Base-by-base conservation (phyloP, 2,329 filamentous ascomycete species). In the Alternaria postmessia region DNA sequence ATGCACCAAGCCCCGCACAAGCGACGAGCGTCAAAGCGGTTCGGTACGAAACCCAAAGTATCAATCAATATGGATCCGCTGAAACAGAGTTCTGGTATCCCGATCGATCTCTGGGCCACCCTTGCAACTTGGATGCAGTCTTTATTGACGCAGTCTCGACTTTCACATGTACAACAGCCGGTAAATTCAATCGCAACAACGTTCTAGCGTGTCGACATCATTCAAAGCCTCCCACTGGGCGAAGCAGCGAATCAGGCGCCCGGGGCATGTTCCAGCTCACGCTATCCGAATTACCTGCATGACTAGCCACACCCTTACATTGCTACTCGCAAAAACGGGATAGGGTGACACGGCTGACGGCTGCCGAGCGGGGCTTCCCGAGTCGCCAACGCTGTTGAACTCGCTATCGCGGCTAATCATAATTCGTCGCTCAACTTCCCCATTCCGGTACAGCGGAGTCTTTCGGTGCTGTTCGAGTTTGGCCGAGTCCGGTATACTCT, bases 291-390 rank as follows among this genome's bases (percentile, higher is more conserved):
- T 68, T 55, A 68, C 65, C 62, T 61, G 63, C 65, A 68, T 67
- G 56, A 62, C 64, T 67, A 64, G 53, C 30, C 48, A 55, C 47
- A 59, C 63, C 57, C 59, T 67, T 61, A 54, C 49, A 59, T 61
- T 20, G 54, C 52, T 42, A 44, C 28, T 39, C n/a, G 57, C 51
- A 30, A 34, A 61, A 53, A 46, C 20, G 55, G 53, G 32, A 36
- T 36, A 60, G 46, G 51, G 41, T 18, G 51, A 60, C 44, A 61
- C 61, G 57, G 61, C 57, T 67, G 60, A 58, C 63, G 60, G 60
- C 59, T 66, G 64, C 60, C 63, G 59, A 58, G 64, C 67, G 67
- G 67, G 64, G 67, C 67, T 69, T 64, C 64, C 67, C 67, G 65
- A 61, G 52, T 57, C 51, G 51, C 54, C 53, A 61, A 51, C 48